These are phyloP conservation scores for Rhizophora apiculata DNA, from an alignment of 345 rosid genomes.

Conservation along the genomic window DNA sequence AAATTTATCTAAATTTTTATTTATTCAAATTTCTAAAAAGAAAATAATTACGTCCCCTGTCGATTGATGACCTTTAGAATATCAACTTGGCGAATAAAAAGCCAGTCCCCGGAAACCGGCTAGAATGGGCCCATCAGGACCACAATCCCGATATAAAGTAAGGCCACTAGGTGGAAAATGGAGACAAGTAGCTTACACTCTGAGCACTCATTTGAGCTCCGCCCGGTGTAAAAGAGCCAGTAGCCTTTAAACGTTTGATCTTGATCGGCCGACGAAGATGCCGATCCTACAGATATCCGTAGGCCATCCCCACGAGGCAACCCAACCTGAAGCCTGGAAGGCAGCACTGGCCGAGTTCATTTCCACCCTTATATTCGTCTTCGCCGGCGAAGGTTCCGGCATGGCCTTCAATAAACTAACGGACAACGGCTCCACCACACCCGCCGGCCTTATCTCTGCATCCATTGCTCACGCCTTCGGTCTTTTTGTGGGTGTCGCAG, in stretches of 20 bases:
- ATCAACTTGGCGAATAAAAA: neutral
- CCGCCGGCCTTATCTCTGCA: neutral
- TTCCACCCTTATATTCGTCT: neutral
- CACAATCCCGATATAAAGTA: conserved; percentile 32
- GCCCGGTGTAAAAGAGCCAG: too few species aligned
- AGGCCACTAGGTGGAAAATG: neutral
- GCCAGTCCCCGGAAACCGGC: conserved; percentile 33
- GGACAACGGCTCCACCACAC: neutral
- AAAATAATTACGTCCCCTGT: conserved; percentile 10
- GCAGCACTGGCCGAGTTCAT: conserved; percentile 5
- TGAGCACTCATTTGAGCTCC: neutral
- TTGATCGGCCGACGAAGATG: neutral
- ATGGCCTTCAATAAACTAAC: conserved; percentile 11
- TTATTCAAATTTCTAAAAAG: too few species aligned
- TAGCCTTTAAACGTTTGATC: conserved; percentile 4
- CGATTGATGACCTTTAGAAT: conserved; percentile 23
- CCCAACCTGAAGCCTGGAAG: neutral
- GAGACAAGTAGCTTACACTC: conserved; percentile 16
- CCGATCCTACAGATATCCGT: neutral
- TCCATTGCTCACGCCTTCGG: conserved; percentile 5
- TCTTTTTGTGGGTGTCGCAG: conserved; percentile 1
- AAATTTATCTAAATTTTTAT: too few species aligned
- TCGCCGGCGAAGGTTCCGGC: conserved; percentile 9
- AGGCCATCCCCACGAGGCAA: conserved; percentile 3
- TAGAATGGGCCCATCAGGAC: conserved; percentile 17